Evolutionary conservation across 345 rosid genomes (phyloP).

Genomic region (Cardamine chenopodiifolia): DNA sequence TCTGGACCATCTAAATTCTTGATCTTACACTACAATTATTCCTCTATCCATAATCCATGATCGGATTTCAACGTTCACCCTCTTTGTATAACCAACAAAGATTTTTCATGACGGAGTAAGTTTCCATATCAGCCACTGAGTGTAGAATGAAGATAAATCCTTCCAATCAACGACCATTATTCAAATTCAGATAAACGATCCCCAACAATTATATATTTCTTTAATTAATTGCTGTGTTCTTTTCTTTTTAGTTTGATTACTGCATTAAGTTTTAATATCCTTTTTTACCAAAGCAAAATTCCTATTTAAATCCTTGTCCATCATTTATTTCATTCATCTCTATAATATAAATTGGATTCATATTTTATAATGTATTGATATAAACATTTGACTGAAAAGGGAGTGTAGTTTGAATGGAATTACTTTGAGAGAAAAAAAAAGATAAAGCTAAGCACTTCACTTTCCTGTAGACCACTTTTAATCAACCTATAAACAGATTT

Average conservation of each 20-base stretch:
- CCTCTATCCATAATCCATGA: no score
- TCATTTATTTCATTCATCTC: background rate
- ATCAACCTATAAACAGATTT: slow-evolving; percentile 9
- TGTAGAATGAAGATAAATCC: no score
- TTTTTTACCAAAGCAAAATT: background rate
- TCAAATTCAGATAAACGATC: background rate
- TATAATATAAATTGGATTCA: background rate
- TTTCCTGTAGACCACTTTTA: background rate
- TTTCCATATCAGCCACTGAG: no score
- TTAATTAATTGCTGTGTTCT: no score
- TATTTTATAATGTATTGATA: background rate
- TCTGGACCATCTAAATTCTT: no score
- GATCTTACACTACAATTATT: no score
- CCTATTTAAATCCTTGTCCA: no score
- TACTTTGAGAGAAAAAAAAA: slow-evolving; percentile 4
- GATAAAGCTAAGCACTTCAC: slow-evolving; percentile 5
- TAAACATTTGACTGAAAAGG: background rate
- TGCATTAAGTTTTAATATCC: background rate
- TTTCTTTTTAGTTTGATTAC: background rate
- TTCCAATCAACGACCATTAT: background rate
- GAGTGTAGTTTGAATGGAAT: slow-evolving; percentile 1
- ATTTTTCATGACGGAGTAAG: no score
- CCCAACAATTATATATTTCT: background rate
- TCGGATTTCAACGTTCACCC: no score
- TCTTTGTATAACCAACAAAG: no score